Conservation (phyloP, 192 early-diverging fungal genomes). For the Kickxella alabastrina region DNA sequence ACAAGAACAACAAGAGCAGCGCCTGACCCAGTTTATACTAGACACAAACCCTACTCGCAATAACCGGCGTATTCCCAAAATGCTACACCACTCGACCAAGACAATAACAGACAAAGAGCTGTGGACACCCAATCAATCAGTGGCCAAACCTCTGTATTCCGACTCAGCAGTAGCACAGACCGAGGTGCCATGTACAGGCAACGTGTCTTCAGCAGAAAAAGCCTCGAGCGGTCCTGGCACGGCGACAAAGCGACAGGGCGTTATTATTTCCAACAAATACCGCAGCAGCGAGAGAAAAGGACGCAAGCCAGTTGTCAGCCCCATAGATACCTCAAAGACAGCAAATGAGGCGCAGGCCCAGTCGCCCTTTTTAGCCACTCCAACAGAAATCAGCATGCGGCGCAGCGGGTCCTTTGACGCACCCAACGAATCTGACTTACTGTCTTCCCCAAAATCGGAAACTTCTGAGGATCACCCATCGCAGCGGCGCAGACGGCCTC, state of each 20-base stretch:
- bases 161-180: conserved; percentile 5
- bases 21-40: not conserved
- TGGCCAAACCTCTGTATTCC: not conserved
- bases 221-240: too few species aligned
- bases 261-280: conserved; percentile 15
- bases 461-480: not conserved
- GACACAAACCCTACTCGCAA: not conserved
- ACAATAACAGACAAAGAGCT: not conserved
- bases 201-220: not conserved
- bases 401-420: conserved; percentile 12
- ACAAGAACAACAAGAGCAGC: not conserved
- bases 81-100: conserved; percentile 8
- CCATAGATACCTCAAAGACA: not conserved
- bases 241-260: conserved; percentile 17
- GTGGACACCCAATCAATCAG: not conserved
- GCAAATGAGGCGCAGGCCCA: conserved; percentile 8
- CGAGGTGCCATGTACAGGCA: not conserved
- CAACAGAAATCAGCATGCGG: conserved; percentile 26
- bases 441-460: conserved; percentile 3
- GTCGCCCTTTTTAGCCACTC: conserved; percentile 9
- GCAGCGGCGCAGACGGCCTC: conserved; percentile 5
- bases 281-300: too few species aligned
- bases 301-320: conserved; percentile 4
- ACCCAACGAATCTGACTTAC: not conserved
- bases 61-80: conserved; percentile 11